A percentile compares a stretch with the other conserved stretches of the same genome.
Evolutionary conservation across 176 grass and related monocot genomes (phyloP).

Genomic region (Hyparrhenia diplandra): DNA sequence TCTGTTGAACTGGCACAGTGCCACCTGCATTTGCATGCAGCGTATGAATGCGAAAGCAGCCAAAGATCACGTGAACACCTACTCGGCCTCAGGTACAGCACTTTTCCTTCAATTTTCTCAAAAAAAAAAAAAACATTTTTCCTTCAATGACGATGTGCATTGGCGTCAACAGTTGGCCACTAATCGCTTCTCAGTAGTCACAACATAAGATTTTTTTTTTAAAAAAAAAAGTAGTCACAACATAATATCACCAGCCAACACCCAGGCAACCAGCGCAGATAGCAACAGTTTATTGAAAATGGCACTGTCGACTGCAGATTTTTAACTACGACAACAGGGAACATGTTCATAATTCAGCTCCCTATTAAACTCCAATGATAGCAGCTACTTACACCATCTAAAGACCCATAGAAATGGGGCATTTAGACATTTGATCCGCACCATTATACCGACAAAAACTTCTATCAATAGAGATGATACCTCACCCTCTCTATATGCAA

Average conservation of each 20-base stretch:
- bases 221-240: no score
- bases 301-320: background rate
- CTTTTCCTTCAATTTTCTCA: no score
- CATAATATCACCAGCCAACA: no score
- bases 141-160: background rate
- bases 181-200: no score
- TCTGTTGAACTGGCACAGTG: conserved; percentile 12
- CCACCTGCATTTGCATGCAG: conserved; percentile 6
- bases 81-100: background rate
- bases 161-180: background rate
- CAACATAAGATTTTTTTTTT: no score
- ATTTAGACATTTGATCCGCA: background rate
- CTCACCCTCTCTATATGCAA: conserved; percentile 20
- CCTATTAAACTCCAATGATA: conserved; percentile 13
- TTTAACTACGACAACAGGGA: background rate
- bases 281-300: background rate
- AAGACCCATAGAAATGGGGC: background rate
- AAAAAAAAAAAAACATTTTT: no score
- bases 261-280: background rate
- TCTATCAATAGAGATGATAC: conserved; percentile 11
- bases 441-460: background rate
- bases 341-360: background rate
- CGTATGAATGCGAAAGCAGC: conserved; percentile 17
- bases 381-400: conserved; percentile 23
- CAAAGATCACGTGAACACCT: background rate